Base-by-base conservation (phyloP, 2,329 filamentous ascomycete species). In the Botryotinia narcissicola region DNA sequence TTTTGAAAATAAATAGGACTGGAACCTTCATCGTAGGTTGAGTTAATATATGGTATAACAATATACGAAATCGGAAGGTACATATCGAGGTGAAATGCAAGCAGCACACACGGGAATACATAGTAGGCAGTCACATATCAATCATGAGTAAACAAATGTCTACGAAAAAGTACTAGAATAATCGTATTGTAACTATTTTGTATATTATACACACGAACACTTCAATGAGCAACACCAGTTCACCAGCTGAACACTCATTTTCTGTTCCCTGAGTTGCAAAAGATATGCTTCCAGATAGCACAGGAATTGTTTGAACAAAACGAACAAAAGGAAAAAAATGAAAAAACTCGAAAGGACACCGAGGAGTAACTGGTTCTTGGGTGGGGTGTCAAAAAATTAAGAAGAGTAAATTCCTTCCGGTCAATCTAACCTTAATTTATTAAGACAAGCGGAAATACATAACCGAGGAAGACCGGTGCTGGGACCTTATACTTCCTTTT, bases 401-500 rank as follows among this genome's bases (percentile, higher is more conserved):
- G 7, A 16, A 12, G 10, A 32, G 6, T 35, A 22, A 12, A 8
- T 44, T 35, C 7, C 12, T 29, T 22, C 8, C 25, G 20, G 12
- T 9, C 62, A 48, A 48, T 5, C 42, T 48, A 29, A 18, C 1
- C 14, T 62, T n/a, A 3, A 40, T n/a, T 18, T 5, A n/a, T 25
- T 37, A n/a, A 62, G 25, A 62, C 4, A 4, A 18, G 12, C 14
- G 12, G 22, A 37, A 12, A 16, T 4, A 29, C n/a, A 57, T 14
- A 29, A 29, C 14, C 6, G 3, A 42, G 22, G 42, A n/a, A 6
- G 1, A 16, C 7, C 1, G 4, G 25, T 44, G 10, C 60, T 0
- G 1, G 7, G 3, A 1, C 0, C 2, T 10, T 0, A 20, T n/a
- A n/a, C 1, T n/a, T 40, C 8, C 5, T 7, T 25, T 16, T 3